Conservation (phyloP, 129 eudicot species). For the Lactuca sativa region DNA sequence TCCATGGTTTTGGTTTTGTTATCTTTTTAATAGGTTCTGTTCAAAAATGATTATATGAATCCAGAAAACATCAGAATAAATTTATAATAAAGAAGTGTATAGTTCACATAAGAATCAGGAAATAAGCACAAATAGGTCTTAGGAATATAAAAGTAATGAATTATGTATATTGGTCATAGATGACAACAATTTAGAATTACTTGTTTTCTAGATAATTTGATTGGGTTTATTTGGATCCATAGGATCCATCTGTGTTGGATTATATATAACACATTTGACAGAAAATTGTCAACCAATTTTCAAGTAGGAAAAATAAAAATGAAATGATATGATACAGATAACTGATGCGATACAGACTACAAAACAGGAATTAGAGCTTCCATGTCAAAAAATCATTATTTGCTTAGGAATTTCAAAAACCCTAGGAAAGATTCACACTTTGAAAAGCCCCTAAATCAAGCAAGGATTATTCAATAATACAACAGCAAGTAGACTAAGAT, state of each 20-base stretch:
- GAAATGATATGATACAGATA: no score
- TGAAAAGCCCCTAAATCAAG: slow-evolving; percentile 6
- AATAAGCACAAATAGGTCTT: no score
- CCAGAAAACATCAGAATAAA: not conserved
- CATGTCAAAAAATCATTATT: slow-evolving; percentile 6
- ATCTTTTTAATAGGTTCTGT: slow-evolving; percentile 54
- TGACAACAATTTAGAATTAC: not conserved
- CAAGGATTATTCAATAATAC: not conserved
- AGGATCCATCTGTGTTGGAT: not conserved
- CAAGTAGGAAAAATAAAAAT: not conserved
- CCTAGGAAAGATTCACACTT: not conserved
- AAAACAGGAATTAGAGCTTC: not conserved
- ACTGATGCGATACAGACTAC: not conserved
- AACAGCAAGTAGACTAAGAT: slow-evolving; percentile 9
- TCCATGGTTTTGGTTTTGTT: slow-evolving; percentile 90
- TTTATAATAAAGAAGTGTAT: no score
- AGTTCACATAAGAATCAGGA: no score
- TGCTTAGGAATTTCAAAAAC: not conserved
- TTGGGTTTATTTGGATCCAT: not conserved
- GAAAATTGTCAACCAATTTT: not conserved
- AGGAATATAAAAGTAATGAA: no score
- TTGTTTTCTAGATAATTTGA: not conserved
- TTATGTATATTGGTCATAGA: not conserved
- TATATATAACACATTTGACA: not conserved
- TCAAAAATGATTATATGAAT: not conserved